Conservation (phyloP, 106 monocot species). For the Dioscorea alata region DNA sequence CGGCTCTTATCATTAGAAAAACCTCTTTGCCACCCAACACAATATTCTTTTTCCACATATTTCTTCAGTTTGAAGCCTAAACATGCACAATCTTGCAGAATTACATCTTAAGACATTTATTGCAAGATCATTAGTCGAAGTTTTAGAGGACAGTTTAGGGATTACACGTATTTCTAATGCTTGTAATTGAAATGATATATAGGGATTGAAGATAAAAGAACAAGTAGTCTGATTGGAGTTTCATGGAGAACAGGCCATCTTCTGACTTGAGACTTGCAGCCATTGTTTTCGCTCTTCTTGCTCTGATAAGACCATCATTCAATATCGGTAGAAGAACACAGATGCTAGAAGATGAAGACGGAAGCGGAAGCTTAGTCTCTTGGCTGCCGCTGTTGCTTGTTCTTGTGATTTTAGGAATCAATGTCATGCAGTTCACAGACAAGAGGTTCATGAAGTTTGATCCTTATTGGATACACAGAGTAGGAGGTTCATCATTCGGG, state of each 20-base stretch:
- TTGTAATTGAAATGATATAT: not conserved
- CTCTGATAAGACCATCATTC: slow-evolving; percentile 57
- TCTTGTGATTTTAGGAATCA: slow-evolving; percentile 40
- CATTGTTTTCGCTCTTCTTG: slow-evolving; percentile 39
- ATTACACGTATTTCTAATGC: not conserved
- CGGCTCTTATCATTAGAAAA: not conserved
- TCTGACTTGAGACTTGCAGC: slow-evolving; percentile 47
- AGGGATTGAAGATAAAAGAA: not conserved
- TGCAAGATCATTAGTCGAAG: not conserved
- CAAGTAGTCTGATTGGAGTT: not conserved
- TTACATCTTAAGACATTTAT: not conserved
- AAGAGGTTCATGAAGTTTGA: slow-evolving; percentile 56
- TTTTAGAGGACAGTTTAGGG: not conserved
- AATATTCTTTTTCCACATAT: not conserved
- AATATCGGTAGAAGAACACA: slow-evolving; percentile 42
- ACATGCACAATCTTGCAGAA: not conserved
- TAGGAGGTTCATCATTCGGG: slow-evolving; percentile 76
- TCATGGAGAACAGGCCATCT: slow-evolving; percentile 24
- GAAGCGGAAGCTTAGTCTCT: not conserved
- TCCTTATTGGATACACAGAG: slow-evolving; percentile 89
- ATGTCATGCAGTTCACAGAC: slow-evolving; percentile 47
- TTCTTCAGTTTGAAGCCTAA: not conserved
- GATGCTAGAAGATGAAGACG: not conserved
- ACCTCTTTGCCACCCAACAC: not conserved
- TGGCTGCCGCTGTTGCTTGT: slow-evolving; percentile 45